Percentiles rank a stretch among this genome's conserved stretches.
phyloP scores from a whole-genome alignment of 2,329 filamentous ascomycete species.

The Colletotrichum incanum region DNA sequence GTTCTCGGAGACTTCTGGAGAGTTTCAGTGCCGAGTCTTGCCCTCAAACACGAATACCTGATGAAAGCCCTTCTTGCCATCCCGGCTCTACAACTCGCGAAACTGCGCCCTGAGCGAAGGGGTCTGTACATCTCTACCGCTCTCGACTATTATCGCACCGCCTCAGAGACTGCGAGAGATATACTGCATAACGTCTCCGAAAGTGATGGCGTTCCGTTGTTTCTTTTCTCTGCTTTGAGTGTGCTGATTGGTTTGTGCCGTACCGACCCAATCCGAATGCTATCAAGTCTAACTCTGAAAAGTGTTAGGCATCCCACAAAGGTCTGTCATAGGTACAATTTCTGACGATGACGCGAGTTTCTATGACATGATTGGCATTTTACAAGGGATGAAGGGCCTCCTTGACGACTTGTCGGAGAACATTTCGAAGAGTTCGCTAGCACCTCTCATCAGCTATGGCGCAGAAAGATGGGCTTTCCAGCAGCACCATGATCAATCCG shows the following conservation, averaged over 20 bases:
- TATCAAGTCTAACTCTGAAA: not conserved
- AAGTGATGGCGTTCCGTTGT: not conserved
- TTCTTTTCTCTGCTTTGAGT: conserved; percentile 27
- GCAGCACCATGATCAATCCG: not conserved
- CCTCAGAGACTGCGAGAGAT: conserved; percentile 17
- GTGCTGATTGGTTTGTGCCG: conserved; percentile 3
- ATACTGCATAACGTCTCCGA: conserved; percentile 13
- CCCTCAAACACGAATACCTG: conserved; percentile 20
- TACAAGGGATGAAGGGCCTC: conserved; percentile 26
- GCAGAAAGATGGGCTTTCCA: conserved; percentile 5
- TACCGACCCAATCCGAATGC: accelerated
- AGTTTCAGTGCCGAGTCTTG: conserved; percentile 18
- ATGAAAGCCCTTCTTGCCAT: conserved; percentile 28
- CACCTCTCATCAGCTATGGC: conserved; percentile 15
- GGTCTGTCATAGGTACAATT: not conserved
- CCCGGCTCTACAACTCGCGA: conserved; percentile 28
- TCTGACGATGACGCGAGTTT: conserved; percentile 14
- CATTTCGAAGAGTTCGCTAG: conserved; percentile 1
- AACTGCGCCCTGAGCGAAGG: not conserved
- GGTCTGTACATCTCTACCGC: conserved; percentile 10
- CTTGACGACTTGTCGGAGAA: not conserved
- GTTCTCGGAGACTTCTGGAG: conserved; percentile 31
- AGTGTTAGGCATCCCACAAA: conserved; percentile 12
- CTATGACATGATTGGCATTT: not conserved
- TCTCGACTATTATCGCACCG: conserved; percentile 16